phyloP scores from a whole-genome alignment of 805 yeast species.

The Blastobotrys mokoenaii region DNA sequence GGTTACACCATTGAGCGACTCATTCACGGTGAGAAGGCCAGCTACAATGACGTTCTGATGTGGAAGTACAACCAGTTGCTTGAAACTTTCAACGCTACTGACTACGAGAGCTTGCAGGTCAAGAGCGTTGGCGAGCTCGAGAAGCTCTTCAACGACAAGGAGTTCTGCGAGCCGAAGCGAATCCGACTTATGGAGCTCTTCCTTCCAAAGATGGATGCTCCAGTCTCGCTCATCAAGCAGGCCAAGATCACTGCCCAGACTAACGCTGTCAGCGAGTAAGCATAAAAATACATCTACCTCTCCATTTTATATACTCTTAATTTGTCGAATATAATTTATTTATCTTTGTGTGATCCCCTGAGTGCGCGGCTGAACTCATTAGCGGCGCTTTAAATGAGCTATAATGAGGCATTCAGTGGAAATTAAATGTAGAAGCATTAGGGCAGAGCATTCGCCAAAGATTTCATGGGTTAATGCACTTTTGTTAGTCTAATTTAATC shows the following conservation, averaged over 20 bases:
- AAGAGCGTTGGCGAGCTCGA: constrained; percentile 43
- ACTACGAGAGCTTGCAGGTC: constrained; percentile 34
- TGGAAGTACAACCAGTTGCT: constrained; percentile 47
- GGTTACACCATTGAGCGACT: constrained; percentile 63
- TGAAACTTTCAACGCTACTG: constrained; percentile 48
- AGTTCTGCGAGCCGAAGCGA: constrained; percentile 35
- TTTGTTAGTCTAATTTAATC: too few species aligned
- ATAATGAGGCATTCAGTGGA: too few species aligned
- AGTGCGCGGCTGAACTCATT: too few species aligned
- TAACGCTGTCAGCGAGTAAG: constrained; percentile 21
- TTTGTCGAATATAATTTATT: neutral
- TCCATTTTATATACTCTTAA: neutral
- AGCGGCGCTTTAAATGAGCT: too few species aligned
- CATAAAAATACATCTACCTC: neutral
- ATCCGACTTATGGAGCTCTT: constrained; percentile 50
- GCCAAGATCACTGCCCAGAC: constrained; percentile 51
- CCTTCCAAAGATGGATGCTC: constrained; percentile 55
- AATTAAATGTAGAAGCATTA: too few species aligned
- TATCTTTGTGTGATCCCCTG: too few species aligned
- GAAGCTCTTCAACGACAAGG: constrained; percentile 32
- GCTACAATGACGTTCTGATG: constrained; percentile 53
- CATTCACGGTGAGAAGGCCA: constrained; percentile 46
- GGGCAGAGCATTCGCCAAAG: too few species aligned
- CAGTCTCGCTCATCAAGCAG: constrained; percentile 54
- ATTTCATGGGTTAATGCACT: too few species aligned